Base-by-base conservation (phyloP, 345 rosid species). In the Citrus cavaleriei region DNA sequence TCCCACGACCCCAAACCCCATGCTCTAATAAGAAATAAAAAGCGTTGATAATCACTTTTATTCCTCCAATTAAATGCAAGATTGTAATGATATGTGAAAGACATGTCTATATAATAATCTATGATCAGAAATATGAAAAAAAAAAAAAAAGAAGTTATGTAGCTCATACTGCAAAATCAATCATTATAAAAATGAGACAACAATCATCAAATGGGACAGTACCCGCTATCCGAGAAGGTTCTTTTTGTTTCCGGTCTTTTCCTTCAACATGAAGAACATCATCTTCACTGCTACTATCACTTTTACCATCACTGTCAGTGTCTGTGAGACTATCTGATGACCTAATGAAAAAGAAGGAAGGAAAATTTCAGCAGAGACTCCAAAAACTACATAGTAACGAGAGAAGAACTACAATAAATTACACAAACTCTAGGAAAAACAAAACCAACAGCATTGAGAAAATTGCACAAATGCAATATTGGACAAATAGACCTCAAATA, bases 311-410 rank as follows among this genome's bases (percentile, higher is more conserved):
- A 79, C 87, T 86, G 32, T 83, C 91, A 60, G 81, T 85, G 79
- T 88, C 93, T 64, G 92, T 83, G 25, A 83, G 85, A 80, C 90
- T 88, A 75, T 89, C 90, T 30, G 89, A 86, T 28, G 83, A 85
- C 92, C 98, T 93, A 82, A 78, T 60, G 85, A 62, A 61, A 73
- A 68, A 62, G 76, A 75, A 79, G 54, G 57, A 63, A 77, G 14
- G 54, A 21, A 24, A 71, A 71, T 2, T 59, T 65, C 38, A 77
- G 57, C 12, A 68, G 60, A 13, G 63, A 21, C 62, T 16, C 12
- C 28, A 72, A 32, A 21, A 55, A 21, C 27, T 10, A 54, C 40
- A 32, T 10, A 14, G 24, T 4, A 24, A 5, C 6, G 2, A 24
- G 4, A 38, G 54, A 27, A 51, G 38, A n/a, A 18, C 49, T 68